Evolutionary conservation across 1,284 basidiomycete genomes (phyloP).

Genomic region (Pyrrhoderma lamaoense): DNA sequence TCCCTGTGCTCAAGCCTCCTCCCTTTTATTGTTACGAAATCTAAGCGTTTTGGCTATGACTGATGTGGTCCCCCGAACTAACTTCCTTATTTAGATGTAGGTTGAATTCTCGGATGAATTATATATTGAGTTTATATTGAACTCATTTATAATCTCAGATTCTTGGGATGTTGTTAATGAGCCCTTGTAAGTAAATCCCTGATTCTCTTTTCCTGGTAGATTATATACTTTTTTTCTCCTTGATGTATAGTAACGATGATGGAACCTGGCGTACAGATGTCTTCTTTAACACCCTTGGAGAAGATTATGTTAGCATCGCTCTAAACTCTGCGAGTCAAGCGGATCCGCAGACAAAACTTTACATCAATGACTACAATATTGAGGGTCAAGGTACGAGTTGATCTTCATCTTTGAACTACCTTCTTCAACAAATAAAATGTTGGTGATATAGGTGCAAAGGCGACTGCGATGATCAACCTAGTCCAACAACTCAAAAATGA

Average conservation of each 20-base stretch:
- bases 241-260: constrained; percentile 29
- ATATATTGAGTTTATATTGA: background rate
- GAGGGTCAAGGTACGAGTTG: constrained; percentile 22
- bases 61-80: background rate
- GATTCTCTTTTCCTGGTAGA: background rate
- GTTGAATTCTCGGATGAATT: background rate
- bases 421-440: constrained; percentile 33
- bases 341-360: constrained; percentile 30
- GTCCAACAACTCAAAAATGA: constrained; percentile 34
- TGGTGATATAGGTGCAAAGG: constrained; percentile 32
- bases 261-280: constrained; percentile 30
- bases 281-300: constrained; percentile 31
- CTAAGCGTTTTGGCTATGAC: too few species aligned
- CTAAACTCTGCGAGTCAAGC: constrained; percentile 30
- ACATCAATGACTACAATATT: constrained; percentile 33
- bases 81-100: background rate
- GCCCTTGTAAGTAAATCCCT: constrained; percentile 14
- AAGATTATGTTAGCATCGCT: constrained; percentile 31
- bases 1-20: background rate
- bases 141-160: constrained; percentile 11
- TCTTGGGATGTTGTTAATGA: constrained; percentile 21
- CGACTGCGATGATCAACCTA: constrained; percentile 39
- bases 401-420: background rate
- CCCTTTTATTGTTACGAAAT: too few species aligned
- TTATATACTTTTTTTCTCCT: background rate